Base-by-base conservation (phyloP, 768 basidiomycete species). In the Mycena polygramma region DNA sequence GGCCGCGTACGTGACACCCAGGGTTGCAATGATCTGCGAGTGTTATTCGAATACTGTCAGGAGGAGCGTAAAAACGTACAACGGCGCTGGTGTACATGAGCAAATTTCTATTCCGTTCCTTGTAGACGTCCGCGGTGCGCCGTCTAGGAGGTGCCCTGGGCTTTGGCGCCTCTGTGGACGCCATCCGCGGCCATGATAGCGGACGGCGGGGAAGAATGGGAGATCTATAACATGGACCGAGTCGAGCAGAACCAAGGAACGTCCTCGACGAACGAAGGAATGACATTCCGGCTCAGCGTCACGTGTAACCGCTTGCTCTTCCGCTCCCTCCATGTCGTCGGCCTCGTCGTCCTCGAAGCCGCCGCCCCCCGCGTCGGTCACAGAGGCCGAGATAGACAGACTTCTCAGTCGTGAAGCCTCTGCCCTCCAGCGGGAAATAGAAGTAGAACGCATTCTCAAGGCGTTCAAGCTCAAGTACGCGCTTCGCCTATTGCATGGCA, bases 391-490 rank as follows among this genome's bases (percentile, higher is more conserved):
- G 52, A 81, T 96, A n/a, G 94, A 96, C 65, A 92, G 91, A 79
- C 82, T 96, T 7, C 85, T 96, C 53, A 92, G 86, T 60, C 85
- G 92, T 63, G 94, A 96, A 76, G 93, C 94, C 0, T 91, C 91
- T 17, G 94, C 93, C 6, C 92, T 96, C 78, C 93, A 95, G 75
- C 88, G 95, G 36, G 95, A 96, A 80, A 82, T 94, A 30, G 94
- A 96, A 78, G 94, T 96, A 15, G 95, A 97, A 66, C 90, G 98
- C 30, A 95, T 99, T 72, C 83, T 99, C 57, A 93, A 91, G 75
- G 92, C 97, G 0, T 99, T 99, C 89, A 99, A 96, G 80, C 87
- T 99, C 75, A 99, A 99, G 96, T 97, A 68, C 74, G 90, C 45
- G 13, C 3, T 14, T 11, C 6, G 4, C 2, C 11, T 36, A 4